Conservation (phyloP, 345 rosid species). For the Citrus sp. region DNA sequence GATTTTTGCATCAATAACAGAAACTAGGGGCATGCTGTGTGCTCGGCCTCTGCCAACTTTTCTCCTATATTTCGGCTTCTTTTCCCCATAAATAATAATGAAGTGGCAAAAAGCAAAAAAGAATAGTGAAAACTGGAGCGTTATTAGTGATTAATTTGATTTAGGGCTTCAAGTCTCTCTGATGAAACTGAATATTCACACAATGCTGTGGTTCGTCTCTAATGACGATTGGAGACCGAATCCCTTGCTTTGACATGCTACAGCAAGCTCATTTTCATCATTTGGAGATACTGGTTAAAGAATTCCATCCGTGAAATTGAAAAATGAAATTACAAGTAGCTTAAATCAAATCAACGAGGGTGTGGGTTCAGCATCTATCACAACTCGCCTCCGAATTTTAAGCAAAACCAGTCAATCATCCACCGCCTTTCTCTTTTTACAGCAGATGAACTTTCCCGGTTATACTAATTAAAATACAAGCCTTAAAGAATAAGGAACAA, state of each 20-base stretch:
- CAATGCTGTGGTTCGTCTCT: too few relatives aligned
- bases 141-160: too few relatives aligned
- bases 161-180: too few relatives aligned
- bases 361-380: background rate
- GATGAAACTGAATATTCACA: too few relatives aligned
- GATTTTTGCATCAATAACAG: background rate
- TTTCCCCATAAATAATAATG: too few relatives aligned
- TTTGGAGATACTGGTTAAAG: too few relatives aligned
- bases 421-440: background rate
- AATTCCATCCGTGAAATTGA: background rate
- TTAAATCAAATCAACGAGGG: background rate
- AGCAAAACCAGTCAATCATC: background rate
- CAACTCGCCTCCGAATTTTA: background rate
- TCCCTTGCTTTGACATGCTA: too few relatives aligned
- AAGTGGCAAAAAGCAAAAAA: too few relatives aligned
- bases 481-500: background rate
- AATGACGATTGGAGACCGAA: too few relatives aligned
- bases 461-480: background rate
- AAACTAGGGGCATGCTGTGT: too few relatives aligned
- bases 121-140: too few relatives aligned
- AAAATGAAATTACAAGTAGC: background rate
- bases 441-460: background rate
- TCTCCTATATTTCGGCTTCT: background rate
- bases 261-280: background rate
- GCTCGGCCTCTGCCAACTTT: background rate